Percentiles rank a stretch among this genome's conserved stretches.
These are phyloP conservation scores for Neotropicomus parvogracilis DNA, from an alignment of 1,284 basidiomycete genomes.

Conservation along the genomic window DNA sequence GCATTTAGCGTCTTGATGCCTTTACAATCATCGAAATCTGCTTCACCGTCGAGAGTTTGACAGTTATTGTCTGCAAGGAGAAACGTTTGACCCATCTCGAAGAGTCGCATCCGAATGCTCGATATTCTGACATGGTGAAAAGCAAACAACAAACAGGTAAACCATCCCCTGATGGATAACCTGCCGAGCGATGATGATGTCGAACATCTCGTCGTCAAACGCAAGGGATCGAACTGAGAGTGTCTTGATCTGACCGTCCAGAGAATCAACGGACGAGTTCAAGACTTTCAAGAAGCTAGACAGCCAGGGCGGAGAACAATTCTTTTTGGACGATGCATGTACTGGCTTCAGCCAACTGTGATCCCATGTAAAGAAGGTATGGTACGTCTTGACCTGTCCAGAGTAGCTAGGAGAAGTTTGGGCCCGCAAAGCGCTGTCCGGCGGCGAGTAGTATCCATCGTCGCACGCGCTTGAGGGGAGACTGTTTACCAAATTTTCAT, in stretches of 20 bases:
- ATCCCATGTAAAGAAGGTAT: constrained; percentile 75
- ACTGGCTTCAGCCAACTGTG: constrained; percentile 49
- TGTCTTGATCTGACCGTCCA: constrained; percentile 36
- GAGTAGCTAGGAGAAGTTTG: constrained; percentile 4
- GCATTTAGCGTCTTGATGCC: neutral
- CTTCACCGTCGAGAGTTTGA: too few species aligned
- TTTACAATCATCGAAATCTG: neutral
- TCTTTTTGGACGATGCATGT: neutral
- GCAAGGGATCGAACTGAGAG: constrained; percentile 36
- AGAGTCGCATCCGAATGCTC: too few species aligned
- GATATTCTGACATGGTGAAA: neutral
- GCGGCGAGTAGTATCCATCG: constrained; percentile 44
- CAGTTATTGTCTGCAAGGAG: too few species aligned
- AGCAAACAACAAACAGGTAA: neutral
- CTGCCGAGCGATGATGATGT: neutral
- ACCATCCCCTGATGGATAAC: too few species aligned
- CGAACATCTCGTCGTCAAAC: constrained; percentile 5
- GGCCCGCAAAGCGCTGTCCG: constrained; percentile 18
- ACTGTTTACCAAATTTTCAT: too few species aligned
- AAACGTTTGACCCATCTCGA: too few species aligned
- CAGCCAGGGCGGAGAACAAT: constrained; percentile 33
- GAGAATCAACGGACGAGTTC: constrained; percentile 9
- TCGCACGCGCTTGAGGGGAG: constrained; percentile 30
- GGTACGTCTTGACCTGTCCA: constrained; percentile 26
- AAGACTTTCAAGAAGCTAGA: constrained; percentile 43